These are phyloP conservation scores for Penicillium pancosmium DNA, from an alignment of 495 filamentous ascomycete species.

Conservation along the genomic window DNA sequence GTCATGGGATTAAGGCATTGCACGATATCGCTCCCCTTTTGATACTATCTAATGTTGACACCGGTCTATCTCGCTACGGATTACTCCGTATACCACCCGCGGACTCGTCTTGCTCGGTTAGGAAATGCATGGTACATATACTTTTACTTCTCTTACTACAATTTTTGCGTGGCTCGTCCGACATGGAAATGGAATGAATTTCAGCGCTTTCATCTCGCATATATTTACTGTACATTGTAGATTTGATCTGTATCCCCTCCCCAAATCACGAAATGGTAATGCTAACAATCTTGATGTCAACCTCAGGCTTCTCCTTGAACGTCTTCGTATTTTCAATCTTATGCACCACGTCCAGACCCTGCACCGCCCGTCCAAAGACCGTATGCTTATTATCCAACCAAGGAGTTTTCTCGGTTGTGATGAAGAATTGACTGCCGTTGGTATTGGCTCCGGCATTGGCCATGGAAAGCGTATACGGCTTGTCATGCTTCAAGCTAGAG, in stretches of 20 bases:
- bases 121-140: background rate
- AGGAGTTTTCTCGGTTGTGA: slow-evolving; percentile 94
- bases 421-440: slow-evolving; percentile 91
- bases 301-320: slow-evolving; percentile 95
- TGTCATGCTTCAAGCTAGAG: slow-evolving; percentile 87
- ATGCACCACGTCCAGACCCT: slow-evolving; percentile 93
- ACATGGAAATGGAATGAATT: background rate
- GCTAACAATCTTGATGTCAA: slow-evolving; percentile 96
- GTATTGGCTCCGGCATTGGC: slow-evolving; percentile 90
- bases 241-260: slow-evolving; percentile 1
- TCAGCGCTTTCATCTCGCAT: slow-evolving; percentile 6
- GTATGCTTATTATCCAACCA: slow-evolving; percentile 98
- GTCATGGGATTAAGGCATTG: background rate
- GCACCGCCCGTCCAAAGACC: slow-evolving; percentile 87
- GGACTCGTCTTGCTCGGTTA: too few species aligned
- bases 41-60: background rate
- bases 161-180: background rate
- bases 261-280: slow-evolving; percentile 52
- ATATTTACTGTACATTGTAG: slow-evolving; percentile 10
- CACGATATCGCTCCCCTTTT: background rate
- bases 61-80: background rate
- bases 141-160: background rate
- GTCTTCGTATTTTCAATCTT: slow-evolving; percentile 91
- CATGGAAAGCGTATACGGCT: slow-evolving; percentile 95
- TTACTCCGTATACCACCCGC: too few species aligned